Evolutionary conservation across 495 filamentous ascomycete species (phyloP).

Genomic region (Letharia columbiana): DNA sequence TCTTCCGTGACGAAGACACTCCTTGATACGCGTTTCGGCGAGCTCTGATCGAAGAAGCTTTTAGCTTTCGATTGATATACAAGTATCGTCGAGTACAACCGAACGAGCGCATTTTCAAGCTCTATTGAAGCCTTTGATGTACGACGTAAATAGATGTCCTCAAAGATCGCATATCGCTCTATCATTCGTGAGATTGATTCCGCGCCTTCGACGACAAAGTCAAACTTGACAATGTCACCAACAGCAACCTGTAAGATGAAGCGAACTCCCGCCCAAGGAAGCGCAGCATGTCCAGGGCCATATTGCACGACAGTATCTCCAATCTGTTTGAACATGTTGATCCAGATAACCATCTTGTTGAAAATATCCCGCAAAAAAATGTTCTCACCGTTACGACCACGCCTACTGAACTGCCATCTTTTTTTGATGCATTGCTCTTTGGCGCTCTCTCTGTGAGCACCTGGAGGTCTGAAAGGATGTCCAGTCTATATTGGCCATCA

Average conservation of each 20-base stretch:
- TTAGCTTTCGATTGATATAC: background rate
- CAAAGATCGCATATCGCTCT: slow-evolving; percentile 20
- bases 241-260: slow-evolving; percentile 33
- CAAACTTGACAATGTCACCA: slow-evolving; percentile 18
- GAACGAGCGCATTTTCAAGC: slow-evolving; percentile 7
- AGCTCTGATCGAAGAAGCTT: background rate
- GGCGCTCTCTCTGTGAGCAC: background rate
- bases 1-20: background rate
- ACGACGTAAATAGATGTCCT: slow-evolving; percentile 17
- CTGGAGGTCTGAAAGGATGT: background rate
- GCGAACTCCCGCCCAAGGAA: slow-evolving; percentile 39
- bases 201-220: slow-evolving; percentile 19
- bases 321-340: slow-evolving; percentile 15
- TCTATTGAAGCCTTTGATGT: background rate
- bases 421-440: background rate
- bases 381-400: background rate
- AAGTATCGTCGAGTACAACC: slow-evolving; percentile 2
- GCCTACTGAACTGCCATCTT: background rate
- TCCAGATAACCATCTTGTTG: slow-evolving; percentile 9
- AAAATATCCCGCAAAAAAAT: background rate
- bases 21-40: background rate
- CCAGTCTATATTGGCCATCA: background rate
- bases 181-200: slow-evolving; percentile 20
- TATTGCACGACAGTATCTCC: slow-evolving; percentile 34
- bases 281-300: slow-evolving; percentile 35